phyloP scores from a whole-genome alignment of 1,284 basidiomycete species.

The Wolfiporia cocos region DNA sequence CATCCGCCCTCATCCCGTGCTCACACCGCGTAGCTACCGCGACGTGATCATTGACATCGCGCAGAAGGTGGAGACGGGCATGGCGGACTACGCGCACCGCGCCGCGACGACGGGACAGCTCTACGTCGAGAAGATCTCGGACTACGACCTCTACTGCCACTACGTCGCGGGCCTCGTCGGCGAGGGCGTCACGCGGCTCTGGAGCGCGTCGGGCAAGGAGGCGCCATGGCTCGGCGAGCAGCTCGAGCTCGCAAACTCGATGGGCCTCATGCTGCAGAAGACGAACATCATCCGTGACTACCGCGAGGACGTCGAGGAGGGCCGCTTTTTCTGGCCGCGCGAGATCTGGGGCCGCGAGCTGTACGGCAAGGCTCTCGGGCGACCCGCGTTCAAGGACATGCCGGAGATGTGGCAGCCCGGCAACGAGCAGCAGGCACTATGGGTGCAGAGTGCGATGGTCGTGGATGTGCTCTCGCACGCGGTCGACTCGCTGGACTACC shows the following conservation, averaged over 20 bases:
- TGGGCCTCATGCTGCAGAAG: slow-evolving; percentile 98
- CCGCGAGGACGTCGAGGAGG: slow-evolving; percentile 86
- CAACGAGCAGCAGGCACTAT: slow-evolving; percentile 60
- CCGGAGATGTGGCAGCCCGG: slow-evolving; percentile 52
- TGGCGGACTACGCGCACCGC: slow-evolving; percentile 92
- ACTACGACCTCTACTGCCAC: slow-evolving; percentile 98
- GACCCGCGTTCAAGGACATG: slow-evolving; percentile 52
- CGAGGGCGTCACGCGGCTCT: slow-evolving; percentile 91
- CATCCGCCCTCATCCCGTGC: background rate
- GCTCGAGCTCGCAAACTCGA: slow-evolving; percentile 87
- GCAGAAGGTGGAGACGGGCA: slow-evolving; percentile 87
- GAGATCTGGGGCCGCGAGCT: slow-evolving; percentile 76
- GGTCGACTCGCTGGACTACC: slow-evolving; percentile 86
- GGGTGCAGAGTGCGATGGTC: slow-evolving; percentile 85
- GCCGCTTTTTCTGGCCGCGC: slow-evolving; percentile 91
- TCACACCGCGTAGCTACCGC: slow-evolving; percentile 52
- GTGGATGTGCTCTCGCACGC: slow-evolving; percentile 86
- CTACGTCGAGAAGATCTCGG: slow-evolving; percentile 69
- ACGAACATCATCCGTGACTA: slow-evolving; percentile 98
- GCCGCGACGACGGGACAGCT: slow-evolving; percentile 65
- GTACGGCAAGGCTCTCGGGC: slow-evolving; percentile 39
- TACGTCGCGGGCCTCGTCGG: slow-evolving; percentile 98
- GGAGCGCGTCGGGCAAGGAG: slow-evolving; percentile 87
- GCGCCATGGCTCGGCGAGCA: slow-evolving; percentile 72
- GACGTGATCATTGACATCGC: slow-evolving; percentile 81